phyloP scores from a whole-genome alignment of 805 yeast species.

The Danielozyma ontarioensis region DNA sequence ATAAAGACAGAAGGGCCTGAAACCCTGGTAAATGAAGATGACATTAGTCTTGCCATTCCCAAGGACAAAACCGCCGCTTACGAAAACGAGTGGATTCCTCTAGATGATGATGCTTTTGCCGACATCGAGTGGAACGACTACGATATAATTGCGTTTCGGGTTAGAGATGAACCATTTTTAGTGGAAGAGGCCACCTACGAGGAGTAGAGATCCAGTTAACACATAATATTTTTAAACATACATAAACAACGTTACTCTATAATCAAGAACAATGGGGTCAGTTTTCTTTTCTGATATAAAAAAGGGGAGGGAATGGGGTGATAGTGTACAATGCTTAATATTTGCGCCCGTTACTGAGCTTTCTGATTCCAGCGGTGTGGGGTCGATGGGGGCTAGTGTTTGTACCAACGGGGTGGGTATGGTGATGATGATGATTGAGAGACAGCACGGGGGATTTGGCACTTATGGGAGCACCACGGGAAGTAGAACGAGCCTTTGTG shows the following conservation, averaged over 20 bases:
- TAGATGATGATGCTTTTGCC: slow-evolving; percentile 23
- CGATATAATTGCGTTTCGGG: slow-evolving; percentile 38
- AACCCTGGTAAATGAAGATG: slow-evolving; percentile 10
- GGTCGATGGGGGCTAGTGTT: slow-evolving; percentile 6
- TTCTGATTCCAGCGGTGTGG: slow-evolving; percentile 16
- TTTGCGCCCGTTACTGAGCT: slow-evolving; percentile 18
- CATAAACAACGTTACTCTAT: too few relatives aligned
- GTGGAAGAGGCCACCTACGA: slow-evolving; percentile 32
- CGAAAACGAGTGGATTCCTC: slow-evolving; percentile 30
- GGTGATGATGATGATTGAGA: slow-evolving; percentile 8
- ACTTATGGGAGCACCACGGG: slow-evolving; percentile 3
- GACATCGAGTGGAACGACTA: slow-evolving; percentile 33
- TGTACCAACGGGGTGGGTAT: slow-evolving; percentile 20
- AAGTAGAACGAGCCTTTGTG: neutral
- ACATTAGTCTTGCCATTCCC: slow-evolving; percentile 38
- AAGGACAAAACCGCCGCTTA: slow-evolving; percentile 31
- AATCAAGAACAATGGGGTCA: too few relatives aligned
- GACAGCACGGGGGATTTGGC: slow-evolving; percentile 21
- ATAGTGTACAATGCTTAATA: slow-evolving; percentile 20
- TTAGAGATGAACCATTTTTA: slow-evolving; percentile 25
- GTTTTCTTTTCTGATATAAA: slow-evolving; percentile 21
- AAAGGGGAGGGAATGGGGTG: neutral
- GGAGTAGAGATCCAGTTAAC: slow-evolving; percentile 8
- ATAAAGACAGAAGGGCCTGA: slow-evolving; percentile 3
- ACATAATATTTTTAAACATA: too few relatives aligned